Evolutionary conservation across 2,329 filamentous ascomycete genomes (phyloP), one percentile per base, ranked within the genome.

Genomic region (Mycosphaerella arachidis): DNA sequence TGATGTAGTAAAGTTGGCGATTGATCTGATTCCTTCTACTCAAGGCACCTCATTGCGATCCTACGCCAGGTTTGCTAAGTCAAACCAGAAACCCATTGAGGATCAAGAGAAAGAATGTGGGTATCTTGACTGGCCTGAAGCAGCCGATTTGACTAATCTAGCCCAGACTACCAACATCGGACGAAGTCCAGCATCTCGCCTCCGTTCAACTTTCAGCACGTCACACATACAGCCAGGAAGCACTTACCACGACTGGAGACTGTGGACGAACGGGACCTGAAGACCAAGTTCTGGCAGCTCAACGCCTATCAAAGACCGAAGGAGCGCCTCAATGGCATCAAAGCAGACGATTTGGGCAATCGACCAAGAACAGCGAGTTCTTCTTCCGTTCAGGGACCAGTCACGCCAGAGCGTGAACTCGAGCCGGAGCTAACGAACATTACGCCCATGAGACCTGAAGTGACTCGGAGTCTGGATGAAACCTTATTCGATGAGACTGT

Each of bases 141-240:
- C 13, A 16, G 29, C 18, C 8, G 20, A 29, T 27, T 40, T 51
- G 18, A 31, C 16, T 20, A 10, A 45, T 31, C 9, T 48, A 10
- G 16, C 30, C 29, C 24, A 72, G 71, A 67, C 55, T 69, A 71
- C 55, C 66, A 64, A 10, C 65, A 72, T 53, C 63, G 70, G 12
- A 70, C 66, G 56, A 83, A 82, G 69, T 74, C 73, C 46, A 75
- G 76, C 59, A 87, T 87, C 55, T 87, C 85, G 0, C 79, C 80
- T 58, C 85, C 85, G 1, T 87, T 85, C 71, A 82, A 85, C 66
- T 87, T 87, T 68, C 83, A 86, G 63, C 85, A 87, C 67, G 72
- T 87, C 55, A 83, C 83, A 37, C 84, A 87, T 68, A 84, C 84
- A 30, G 79, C 80, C 58, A 79, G 81, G 27, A 72, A 79, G 27